Evolutionary conservation across 163 green algal genomes (phyloP), one percentile per base, ranked within the genome.

Genomic region (Volvox carteri): DNA sequence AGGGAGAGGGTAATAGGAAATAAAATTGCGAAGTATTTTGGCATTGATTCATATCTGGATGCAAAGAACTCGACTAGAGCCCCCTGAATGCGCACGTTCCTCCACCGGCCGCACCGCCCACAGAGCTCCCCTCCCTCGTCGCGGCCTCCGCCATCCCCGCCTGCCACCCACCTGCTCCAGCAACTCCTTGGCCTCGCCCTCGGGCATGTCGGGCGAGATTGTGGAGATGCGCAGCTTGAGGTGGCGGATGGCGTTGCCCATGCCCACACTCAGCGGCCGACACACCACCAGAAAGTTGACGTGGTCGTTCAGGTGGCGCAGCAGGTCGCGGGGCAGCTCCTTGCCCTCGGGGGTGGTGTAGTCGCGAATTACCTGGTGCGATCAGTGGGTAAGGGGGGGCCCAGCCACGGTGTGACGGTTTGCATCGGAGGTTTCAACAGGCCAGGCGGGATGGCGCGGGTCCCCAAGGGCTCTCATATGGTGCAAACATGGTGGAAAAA

Each of bases 221-320:
- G 39, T 58, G 19, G 72, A 83, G 62, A 98, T 92, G 68, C 86
- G 87, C 73, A 96, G 90, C 92, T 99, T 99, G 65, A 99, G 77
- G n/a, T 90, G 92, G 86, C 97, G 98, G 92, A 99, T 98, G 73
- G 97, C 97, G 86, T 99, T 99, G 92, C 96, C 96, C 97, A 99
- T 99, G 81, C 92, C 93, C 30, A 98, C 91, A 11, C 91, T 93
- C 72, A 99, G 93, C 19, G 98, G 96, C 12, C 98, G 93, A 92
- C 97, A 99, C 41, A 95, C 80, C 12, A 98, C 95, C 84, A 99
- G 91, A 87, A 99, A 99, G 73, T 95, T 91, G 39, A 99, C 95
- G 81, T 94, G 89, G 35, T 89, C 90, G 85, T 98, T 98, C 56
- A 99, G 89, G 67, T 93, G 84, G 14, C 90, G 80, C 12, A 94